Conservation (phyloP, 2,329 filamentous ascomycete genomes). For the Lasiodiplodia hormozganensis region DNA sequence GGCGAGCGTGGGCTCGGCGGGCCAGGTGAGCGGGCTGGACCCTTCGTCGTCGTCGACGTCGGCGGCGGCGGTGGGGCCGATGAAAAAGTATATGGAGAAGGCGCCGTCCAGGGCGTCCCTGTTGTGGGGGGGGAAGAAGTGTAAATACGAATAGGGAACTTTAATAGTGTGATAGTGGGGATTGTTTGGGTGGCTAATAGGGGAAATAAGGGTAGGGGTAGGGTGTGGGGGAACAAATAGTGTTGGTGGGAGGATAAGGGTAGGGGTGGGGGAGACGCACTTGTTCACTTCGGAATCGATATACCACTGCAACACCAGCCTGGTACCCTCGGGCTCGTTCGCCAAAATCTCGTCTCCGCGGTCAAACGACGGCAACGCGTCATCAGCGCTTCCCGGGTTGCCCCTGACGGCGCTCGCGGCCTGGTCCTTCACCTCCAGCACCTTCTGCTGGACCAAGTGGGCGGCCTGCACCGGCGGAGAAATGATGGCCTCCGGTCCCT, state of each 20-base stretch:
- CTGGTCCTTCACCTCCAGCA: not conserved
- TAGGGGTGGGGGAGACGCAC: not conserved
- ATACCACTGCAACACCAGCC: not conserved
- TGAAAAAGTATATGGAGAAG: not conserved
- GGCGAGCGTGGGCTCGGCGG: not conserved
- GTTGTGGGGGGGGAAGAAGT: not conserved
- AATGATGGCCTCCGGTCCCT: too few relatives aligned
- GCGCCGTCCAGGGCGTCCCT: not conserved
- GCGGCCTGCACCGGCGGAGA: too few relatives aligned
- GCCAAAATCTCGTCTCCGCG: not conserved
- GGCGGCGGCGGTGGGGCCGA: not conserved
- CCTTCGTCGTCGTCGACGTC: not conserved
- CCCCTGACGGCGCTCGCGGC: not conserved
- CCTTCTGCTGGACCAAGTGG: not conserved
- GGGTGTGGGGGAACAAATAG: too few relatives aligned
- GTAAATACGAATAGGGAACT: too few relatives aligned
- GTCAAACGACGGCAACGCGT: not conserved
- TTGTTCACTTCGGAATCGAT: not conserved
- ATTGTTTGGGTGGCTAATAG: not conserved
- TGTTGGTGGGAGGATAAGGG: not conserved
- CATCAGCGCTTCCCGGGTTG: too few relatives aligned
- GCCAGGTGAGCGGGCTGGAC: not conserved
- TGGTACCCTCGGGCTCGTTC: not conserved
- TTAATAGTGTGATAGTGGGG: too few relatives aligned
- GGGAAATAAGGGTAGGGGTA: not conserved